These are phyloP conservation scores for Fragaria iinumae DNA, from an alignment of 306 rosid genomes.

Conservation along the genomic window DNA sequence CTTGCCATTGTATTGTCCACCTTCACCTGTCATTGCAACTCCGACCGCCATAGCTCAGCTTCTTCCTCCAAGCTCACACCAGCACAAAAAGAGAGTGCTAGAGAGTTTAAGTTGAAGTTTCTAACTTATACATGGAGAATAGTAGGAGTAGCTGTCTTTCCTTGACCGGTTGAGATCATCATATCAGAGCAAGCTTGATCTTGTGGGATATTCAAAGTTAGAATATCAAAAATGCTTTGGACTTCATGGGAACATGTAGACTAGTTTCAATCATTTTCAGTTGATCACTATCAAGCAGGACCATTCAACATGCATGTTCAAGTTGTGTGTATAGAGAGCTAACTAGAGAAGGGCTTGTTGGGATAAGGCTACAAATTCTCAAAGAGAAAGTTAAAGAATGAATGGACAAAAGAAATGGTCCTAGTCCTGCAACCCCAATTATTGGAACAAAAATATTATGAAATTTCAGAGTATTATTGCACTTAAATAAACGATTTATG, in stretches of 20 bases:
- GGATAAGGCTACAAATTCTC: not conserved
- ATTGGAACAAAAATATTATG: constrained; percentile 7
- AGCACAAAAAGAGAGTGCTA: not conserved
- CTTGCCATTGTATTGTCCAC: constrained; percentile 46
- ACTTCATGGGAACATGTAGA: not conserved
- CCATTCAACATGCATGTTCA: not conserved
- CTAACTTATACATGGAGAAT: not conserved
- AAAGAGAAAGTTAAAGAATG: not conserved
- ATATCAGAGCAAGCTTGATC: not conserved
- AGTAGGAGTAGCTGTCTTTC: constrained; percentile 10
- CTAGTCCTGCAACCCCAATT: not conserved
- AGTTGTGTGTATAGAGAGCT: not conserved
- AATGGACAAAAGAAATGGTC: not conserved
- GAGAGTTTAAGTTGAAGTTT: not conserved
- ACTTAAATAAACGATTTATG: not conserved
- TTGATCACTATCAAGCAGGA: constrained; percentile 1
- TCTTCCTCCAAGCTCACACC: not conserved
- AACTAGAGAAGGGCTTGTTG: not conserved
- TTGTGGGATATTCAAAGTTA: not conserved
- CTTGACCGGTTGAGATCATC: constrained; percentile 4
- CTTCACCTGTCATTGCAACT: constrained; percentile 20
- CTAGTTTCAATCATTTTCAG: not conserved
- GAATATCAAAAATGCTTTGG: not conserved
- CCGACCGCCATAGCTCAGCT: constrained; percentile 56
- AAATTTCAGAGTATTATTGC: not conserved